Percentiles rank a stretch among this genome's conserved stretches.
phyloP scores from a whole-genome alignment of 1,139 yeast genomes.

The Yamadazyma siamensis region DNA sequence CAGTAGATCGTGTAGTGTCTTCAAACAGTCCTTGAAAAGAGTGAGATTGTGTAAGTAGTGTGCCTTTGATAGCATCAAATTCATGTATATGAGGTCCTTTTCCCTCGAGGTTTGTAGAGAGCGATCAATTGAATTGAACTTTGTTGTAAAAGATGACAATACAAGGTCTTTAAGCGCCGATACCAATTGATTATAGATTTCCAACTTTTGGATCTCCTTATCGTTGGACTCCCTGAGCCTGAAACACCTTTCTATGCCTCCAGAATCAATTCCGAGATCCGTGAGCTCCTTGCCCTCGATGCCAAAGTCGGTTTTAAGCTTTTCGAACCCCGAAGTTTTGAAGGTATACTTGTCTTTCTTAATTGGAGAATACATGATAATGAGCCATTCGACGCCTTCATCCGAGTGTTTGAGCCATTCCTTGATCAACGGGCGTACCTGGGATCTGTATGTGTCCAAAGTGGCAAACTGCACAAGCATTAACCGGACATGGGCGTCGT shows the following conservation, averaged over 20 bases:
- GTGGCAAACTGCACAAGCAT: slow-evolving; percentile 68
- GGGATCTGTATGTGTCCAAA: slow-evolving; percentile 71
- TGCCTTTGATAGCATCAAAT: slow-evolving; percentile 22
- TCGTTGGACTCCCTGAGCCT: slow-evolving; percentile 27
- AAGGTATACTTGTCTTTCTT: slow-evolving; percentile 46
- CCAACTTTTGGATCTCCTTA: slow-evolving; percentile 36
- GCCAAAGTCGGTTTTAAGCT: slow-evolving; percentile 65
- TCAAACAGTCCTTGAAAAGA: slow-evolving; percentile 56
- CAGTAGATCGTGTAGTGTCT: slow-evolving; percentile 39
- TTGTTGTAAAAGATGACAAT: slow-evolving; percentile 51
- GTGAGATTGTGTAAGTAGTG: slow-evolving; percentile 44
- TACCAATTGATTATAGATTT: slow-evolving; percentile 48
- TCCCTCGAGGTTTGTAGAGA: slow-evolving; percentile 7
- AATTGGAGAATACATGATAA: slow-evolving; percentile 52
- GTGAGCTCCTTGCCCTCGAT: slow-evolving; percentile 36
- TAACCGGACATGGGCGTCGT: slow-evolving; percentile 59
- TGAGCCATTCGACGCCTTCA: slow-evolving; percentile 56
- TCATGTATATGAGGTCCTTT: slow-evolving; percentile 8
- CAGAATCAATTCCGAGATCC: slow-evolving; percentile 4
- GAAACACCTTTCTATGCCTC: slow-evolving; percentile 12
- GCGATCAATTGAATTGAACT: slow-evolving; percentile 32
- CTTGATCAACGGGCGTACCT: slow-evolving; percentile 73
- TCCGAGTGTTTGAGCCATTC: slow-evolving; percentile 67
- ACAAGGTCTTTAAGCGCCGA: slow-evolving; percentile 50
- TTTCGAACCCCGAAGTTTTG: slow-evolving; percentile 59